phyloP scores from a whole-genome alignment of 2,329 filamentous ascomycete species.

The Colletotrichum tropicale region DNA sequence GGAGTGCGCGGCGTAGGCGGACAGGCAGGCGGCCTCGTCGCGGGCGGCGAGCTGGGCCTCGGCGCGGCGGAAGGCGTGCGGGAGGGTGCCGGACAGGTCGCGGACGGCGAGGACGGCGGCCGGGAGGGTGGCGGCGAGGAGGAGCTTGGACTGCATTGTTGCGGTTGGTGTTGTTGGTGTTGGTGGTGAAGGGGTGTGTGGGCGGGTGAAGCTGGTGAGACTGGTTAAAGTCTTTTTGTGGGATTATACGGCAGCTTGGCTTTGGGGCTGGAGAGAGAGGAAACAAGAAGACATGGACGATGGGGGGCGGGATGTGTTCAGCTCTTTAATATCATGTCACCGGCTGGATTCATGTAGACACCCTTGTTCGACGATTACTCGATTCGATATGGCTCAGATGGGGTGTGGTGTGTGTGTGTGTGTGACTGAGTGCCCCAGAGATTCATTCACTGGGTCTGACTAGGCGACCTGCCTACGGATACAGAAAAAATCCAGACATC shows the following conservation, averaged over 20 bases:
- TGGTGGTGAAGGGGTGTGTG: not conserved
- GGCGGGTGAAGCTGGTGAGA: not conserved
- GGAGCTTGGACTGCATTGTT: conserved; percentile 12
- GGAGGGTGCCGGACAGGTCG: conserved; percentile 8
- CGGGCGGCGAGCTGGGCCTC: not conserved
- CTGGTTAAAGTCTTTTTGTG: not conserved
- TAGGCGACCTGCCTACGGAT: not conserved
- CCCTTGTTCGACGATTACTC: not conserved
- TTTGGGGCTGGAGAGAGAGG: not conserved
- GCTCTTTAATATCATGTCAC: not conserved
- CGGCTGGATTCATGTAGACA: not conserved
- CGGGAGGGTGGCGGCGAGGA: not conserved
- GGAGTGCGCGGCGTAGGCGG: conserved; percentile 17
- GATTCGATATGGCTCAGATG: not conserved
- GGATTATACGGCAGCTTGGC: not conserved
- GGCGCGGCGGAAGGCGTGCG: not conserved
- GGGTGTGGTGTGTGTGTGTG: not conserved
- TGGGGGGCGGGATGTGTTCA: not conserved
- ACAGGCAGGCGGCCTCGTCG: conserved; percentile 1
- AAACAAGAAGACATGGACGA: not conserved
- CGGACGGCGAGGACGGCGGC: not conserved
- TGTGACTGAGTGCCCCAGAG: not conserved
- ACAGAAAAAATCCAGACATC: not conserved
- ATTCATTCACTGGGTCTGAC: not conserved
- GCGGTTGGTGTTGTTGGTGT: not conserved